Base-by-base conservation (phyloP, 768 basidiomycete species). In the Xerocomus potaroensis region DNA sequence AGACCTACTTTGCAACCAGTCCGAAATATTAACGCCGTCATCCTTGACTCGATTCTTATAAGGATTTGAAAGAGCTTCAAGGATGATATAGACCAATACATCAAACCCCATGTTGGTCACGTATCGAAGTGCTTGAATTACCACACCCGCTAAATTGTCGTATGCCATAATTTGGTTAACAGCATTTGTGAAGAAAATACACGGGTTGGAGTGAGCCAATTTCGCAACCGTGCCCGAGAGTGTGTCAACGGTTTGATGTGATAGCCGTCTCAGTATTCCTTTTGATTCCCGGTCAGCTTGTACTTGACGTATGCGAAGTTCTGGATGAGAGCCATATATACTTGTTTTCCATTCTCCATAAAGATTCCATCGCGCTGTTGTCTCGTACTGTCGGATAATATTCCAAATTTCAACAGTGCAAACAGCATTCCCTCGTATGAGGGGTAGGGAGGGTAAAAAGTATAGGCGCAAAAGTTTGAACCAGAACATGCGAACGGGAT, bases 131-230 rank as follows among this genome's bases (percentile, higher is more conserved):
- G 87, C 87, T 56, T 92, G 91, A 21, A 98, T 87, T 34, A 97
- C 87, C 18, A 93, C 90, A 33, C 77, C 78, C 9, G 90, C 91
- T 43, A 96, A 69, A 66, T 98, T 99, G 61, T 95, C 90, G 60
- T 99, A 99, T 12, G 90, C 84, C 85, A 92, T 91, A 48, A 97
- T 87, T 66, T 98, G 96, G 54, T 85, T 84, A 38, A 99, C 83
- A 0, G 88, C 91, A 51, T 89, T 87, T 19, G 78, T 63, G 72
- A 97, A 98, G 57, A 98, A 81, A 41, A 94, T 84, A 56, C 83
- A 86, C 5, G 96, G 96, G 60, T 98, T 96, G 15, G 89, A 87
- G 64, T 98, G 93, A 12, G 91, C 91, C 44, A 95, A 70, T 67
- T 98, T 97, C 11, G 91, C 94, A 21, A 98, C 82, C 3, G 85